Base-by-base conservation (phyloP, 2,329 filamentous ascomycete species). In the Nothomitra cinnamomea region DNA sequence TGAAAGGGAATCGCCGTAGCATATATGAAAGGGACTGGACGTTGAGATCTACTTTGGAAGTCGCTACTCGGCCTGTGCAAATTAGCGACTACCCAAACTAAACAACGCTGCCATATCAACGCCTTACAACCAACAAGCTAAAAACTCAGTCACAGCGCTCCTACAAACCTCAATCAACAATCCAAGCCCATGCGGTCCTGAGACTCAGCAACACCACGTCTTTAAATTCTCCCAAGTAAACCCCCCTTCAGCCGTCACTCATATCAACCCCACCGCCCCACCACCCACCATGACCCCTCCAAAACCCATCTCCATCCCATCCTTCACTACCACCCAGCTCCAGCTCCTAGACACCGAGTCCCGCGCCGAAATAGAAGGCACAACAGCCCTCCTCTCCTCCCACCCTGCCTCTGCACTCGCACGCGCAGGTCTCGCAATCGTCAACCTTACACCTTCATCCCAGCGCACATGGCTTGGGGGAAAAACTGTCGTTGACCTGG, bases 391-490 rank as follows among this genome's bases (percentile, higher is more conserved):
- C 55, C 76, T 88, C 55, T 74, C 79, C 45, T 76, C 76, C 47
- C 78, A 84, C 65, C 79, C 81, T 49, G 86, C 87, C 3, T 70
- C 76, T 0, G 73, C 78, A 1, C 78, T 94, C 12, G 78, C 86
- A 63, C 80, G 83, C 55, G 84, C 84, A 4, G 87, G 87, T n/a
- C 74, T 87, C 41, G 87, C 87, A 32, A 73, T 92, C 60, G 79
- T 80, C 15, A 90, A 89, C 66, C 78, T 96, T 7, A 70, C 78
- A 32, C 71, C 94, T 35, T 72, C 76, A 10, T 82, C 84, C 17
- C 85, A 85, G 63, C 82, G 89, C 28, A 98, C 92, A 0, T 92
- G 92, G 0, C 73, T 95, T 38, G 92, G 89, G 15, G 92, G 92
- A n/a, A 85, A 87, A 58, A 87, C 86, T 0, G 83, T 98, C 1